A percentile compares a stretch with the other conserved stretches of the same genome.
phyloP scores from a whole-genome alignment of 2,329 filamentous ascomycete genomes.

The Neocucurbitaria cava region DNA sequence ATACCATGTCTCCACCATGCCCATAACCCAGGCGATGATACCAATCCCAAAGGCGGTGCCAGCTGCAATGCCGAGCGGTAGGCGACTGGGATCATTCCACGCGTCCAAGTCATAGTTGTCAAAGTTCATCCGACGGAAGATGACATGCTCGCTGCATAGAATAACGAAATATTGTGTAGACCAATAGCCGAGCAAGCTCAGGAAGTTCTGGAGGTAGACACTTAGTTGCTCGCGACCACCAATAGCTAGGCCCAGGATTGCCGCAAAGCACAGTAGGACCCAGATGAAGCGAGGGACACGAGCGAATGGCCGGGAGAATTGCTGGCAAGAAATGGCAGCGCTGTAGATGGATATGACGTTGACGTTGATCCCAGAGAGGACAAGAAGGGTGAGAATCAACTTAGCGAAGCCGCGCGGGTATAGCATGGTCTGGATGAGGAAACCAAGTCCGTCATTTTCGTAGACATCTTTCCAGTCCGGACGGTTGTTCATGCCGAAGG shows the following conservation, averaged over 20 bases:
- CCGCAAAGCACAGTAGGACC: conserved; percentile 53
- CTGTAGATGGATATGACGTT: conserved; percentile 60
- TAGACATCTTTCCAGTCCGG: conserved; percentile 51
- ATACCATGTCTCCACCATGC: conserved; percentile 67
- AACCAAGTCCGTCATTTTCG: conserved; percentile 54
- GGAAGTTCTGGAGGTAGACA: conserved; percentile 55
- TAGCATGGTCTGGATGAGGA: conserved; percentile 55
- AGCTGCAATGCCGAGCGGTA: conserved; percentile 54
- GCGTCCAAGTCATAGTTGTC: conserved; percentile 54
- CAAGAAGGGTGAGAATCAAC: conserved; percentile 55
- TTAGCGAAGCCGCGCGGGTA: conserved; percentile 58
- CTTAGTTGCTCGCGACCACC: conserved; percentile 53
- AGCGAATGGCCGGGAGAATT: conserved; percentile 57
- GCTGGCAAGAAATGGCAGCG: conserved; percentile 54
- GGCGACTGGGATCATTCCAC: conserved; percentile 54
- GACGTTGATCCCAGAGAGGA: conserved; percentile 54
- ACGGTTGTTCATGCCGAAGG: conserved; percentile 43
- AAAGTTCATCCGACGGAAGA: conserved; percentile 59
- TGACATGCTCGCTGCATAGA: conserved; percentile 54
- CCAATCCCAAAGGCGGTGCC: conserved; percentile 49
- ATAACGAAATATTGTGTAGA: conserved; percentile 56
- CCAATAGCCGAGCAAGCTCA: conserved; percentile 57
- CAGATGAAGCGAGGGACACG: conserved; percentile 60
- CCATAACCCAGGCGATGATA: conserved; percentile 58
- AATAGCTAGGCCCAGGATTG: conserved; percentile 53